Percentiles rank a stretch among this genome's conserved stretches.
phyloP scores from a whole-genome alignment of 805 yeast species.

The Kodamaea hsintzibuensis region DNA sequence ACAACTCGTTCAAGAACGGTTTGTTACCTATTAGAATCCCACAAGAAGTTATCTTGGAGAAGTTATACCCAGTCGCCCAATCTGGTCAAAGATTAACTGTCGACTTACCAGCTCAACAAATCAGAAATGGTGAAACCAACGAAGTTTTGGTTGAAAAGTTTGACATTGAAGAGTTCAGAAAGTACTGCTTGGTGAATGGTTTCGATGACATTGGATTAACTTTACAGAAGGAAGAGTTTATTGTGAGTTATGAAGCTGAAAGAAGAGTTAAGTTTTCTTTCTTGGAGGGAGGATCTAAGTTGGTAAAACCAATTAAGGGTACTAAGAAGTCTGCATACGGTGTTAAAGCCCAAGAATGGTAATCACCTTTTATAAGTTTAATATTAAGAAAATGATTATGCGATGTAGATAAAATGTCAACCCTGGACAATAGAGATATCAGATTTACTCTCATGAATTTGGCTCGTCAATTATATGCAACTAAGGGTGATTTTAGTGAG shows the following conservation, averaged over 20 bases:
- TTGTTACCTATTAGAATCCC: constrained; percentile 90
- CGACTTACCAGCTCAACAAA: constrained; percentile 86
- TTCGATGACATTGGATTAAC: constrained; percentile 97
- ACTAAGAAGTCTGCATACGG: constrained; percentile 69
- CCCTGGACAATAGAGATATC: not conserved
- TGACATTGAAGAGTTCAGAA: constrained; percentile 88
- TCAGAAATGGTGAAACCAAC: constrained; percentile 61
- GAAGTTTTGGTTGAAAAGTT: constrained; percentile 75
- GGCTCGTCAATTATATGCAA: no score
- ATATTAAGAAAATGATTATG: not conserved
- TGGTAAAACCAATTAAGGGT: constrained; percentile 65
- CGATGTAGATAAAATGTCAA: not conserved
- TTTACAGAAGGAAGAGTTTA: constrained; percentile 80
- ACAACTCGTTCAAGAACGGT: constrained; percentile 95
- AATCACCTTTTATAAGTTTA: constrained; percentile 14
- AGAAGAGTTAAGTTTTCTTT: constrained; percentile 85
- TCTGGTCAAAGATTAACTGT: constrained; percentile 71
- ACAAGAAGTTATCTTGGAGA: constrained; percentile 67
- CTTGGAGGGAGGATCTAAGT: constrained; percentile 83
- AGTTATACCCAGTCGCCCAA: constrained; percentile 78
- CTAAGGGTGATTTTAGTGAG: no score
- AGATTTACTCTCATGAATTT: not conserved
- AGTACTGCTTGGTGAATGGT: constrained; percentile 92
- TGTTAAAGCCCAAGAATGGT: constrained; percentile 76
- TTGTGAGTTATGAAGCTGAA: constrained; percentile 67